Base-by-base conservation (phyloP, 2,329 filamentous ascomycete species). In the Penicillium psychrosexuale region DNA sequence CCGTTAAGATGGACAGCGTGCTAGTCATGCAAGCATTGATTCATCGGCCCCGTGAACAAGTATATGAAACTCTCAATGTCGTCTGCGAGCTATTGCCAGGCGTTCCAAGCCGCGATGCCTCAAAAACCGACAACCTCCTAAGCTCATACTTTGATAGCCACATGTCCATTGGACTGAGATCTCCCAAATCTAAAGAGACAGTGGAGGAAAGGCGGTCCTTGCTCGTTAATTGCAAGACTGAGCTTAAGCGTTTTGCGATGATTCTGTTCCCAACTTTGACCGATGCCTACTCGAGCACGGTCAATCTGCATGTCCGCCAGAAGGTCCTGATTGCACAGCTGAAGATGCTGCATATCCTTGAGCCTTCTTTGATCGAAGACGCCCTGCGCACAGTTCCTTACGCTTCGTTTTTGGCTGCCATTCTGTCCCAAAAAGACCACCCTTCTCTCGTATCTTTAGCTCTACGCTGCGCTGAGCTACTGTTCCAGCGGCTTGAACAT, bases 1-100 rank as follows among this genome's bases (percentile, higher is more conserved):
- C 67, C 7, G 63, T 73, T 30, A 96, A 95, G 75, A 88, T 97
- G 61, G 93, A 97, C 73, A 96, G 91, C 68, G 93, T 97, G 52
- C 84, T 99, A 43, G 94, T 99, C 66, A 99, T 99, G 95, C 94
- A 99, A 76, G 91, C 95, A 36, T 81, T 99, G 60, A 96, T 99
- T 49, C 94, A 97, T 69, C 87, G 93, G 38, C 94, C 94, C 7
- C 87, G 92, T 53, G 95, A 99, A 63, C 94, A 99, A 74, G 90
- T 99, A 17, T 94, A 93, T 64, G 94, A 99, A 77, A 97, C 95
- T 1, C 82, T 99, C 60, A 97, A 97, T 70, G 91, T 99, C 60
- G 91, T 99, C 61, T 97, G 94, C 77, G 94, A 99, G 75, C 80
- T 99, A 30, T 81, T 99, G 34, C 92, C 93, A 1, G 86, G 84